phyloP scores from a whole-genome alignment of 805 yeast genomes.

The Hanseniaspora lindneri region DNA sequence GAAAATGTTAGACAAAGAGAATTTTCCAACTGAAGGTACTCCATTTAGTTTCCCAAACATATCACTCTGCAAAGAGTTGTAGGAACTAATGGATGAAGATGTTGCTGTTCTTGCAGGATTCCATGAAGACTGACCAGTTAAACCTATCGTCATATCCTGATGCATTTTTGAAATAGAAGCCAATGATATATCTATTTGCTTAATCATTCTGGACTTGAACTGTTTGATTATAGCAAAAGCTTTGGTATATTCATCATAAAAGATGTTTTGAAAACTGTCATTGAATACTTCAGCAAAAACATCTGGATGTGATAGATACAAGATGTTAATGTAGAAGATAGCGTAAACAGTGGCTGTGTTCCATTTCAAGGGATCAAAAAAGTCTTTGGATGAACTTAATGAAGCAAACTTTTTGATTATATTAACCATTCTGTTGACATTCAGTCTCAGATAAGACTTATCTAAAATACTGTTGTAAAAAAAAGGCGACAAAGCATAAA shows the following conservation, averaged over 20 bases:
- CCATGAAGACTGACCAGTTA: neutral
- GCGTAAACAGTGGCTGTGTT: conserved; percentile 5
- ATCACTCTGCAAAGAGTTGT: neutral
- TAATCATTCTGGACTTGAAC: neutral
- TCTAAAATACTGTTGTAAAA: conserved; percentile 10
- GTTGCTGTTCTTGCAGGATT: neutral
- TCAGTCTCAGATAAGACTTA: conserved; percentile 1
- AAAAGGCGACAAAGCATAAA: conserved; percentile 1
- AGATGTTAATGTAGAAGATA: conserved; percentile 4
- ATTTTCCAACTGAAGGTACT: neutral
- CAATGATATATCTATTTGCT: neutral
- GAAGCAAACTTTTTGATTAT: conserved; percentile 5
- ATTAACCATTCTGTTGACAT: conserved; percentile 6
- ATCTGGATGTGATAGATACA: conserved; percentile 4
- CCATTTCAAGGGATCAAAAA: conserved; percentile 16
- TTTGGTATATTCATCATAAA: conserved; percentile 1
- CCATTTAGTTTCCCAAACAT: no score
- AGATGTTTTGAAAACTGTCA: neutral
- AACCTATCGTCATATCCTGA: neutral
- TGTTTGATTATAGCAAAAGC: conserved; percentile 3
- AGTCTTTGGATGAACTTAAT: neutral
- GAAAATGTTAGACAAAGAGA: neutral
- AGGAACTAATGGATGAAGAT: neutral
- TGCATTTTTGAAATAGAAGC: neutral
- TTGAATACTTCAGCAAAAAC: conserved; percentile 2